Evolutionary conservation across 306 rosid genomes (phyloP).

Genomic region (Castanospermum australe): DNA sequence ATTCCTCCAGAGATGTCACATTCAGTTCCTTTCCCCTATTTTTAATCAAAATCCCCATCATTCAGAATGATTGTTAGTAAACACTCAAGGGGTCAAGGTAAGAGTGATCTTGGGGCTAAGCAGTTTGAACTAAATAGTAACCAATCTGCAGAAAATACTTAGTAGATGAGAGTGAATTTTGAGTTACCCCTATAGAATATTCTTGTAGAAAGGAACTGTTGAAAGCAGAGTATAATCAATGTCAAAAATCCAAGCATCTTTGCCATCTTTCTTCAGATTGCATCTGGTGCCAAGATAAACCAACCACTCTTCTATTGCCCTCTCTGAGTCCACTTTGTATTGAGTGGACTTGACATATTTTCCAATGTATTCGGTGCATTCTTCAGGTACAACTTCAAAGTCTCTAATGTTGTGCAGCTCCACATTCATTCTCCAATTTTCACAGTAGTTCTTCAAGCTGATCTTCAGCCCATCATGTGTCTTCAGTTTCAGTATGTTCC

Average conservation of each 20-base stretch:
- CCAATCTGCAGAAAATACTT: neutral
- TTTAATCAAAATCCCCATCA: neutral
- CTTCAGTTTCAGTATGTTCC: conserved; percentile 55
- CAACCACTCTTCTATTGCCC: conserved; percentile 42
- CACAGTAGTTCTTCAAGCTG: conserved; percentile 63
- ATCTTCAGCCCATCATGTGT: conserved; percentile 35
- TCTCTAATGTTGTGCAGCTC: conserved; percentile 64
- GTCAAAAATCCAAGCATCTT: conserved; percentile 79
- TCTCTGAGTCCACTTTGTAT: conserved; percentile 54
- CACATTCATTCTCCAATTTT: conserved; percentile 71
- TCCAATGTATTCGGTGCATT: conserved; percentile 46
- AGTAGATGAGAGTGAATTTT: neutral
- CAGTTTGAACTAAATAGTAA: neutral
- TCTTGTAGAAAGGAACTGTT: conserved; percentile 58
- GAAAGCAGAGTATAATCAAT: conserved; percentile 65
- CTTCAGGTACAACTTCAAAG: conserved; percentile 64
- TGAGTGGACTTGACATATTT: conserved; percentile 55
- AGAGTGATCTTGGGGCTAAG: neutral
- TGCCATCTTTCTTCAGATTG: conserved; percentile 47
- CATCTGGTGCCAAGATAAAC: conserved; percentile 58
- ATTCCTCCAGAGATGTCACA: conserved; percentile 53
- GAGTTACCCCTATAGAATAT: conserved; percentile 46
- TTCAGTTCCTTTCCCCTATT: conserved; percentile 57
- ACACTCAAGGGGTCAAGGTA: no score
- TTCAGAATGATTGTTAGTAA: neutral